A percentile compares a stretch with the other conserved stretches of the same genome.
Evolutionary conservation across 2,329 filamentous ascomycete genomes (phyloP).

Genomic region (Neophaeococcomyces mojaviensis): DNA sequence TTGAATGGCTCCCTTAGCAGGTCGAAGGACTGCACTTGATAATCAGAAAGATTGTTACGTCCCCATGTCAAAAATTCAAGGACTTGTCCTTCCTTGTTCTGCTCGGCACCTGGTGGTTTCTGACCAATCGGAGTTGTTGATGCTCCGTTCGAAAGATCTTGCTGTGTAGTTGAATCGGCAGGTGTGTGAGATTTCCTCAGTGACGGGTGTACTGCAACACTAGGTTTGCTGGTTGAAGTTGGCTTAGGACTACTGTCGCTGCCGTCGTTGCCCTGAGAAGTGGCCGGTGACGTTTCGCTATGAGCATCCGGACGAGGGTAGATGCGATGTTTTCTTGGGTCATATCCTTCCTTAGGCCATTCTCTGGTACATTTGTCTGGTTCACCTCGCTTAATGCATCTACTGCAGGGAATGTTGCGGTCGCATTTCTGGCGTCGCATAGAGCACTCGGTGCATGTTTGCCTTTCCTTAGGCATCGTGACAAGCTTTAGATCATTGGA

Average conservation of each 20-base stretch:
- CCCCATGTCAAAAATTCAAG: conserved; percentile 45
- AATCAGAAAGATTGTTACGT: conserved; percentile 25
- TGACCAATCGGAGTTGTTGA: conserved; percentile 1
- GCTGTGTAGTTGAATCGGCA: conserved; percentile 10
- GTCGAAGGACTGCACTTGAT: conserved; percentile 20
- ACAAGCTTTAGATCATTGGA: neutral
- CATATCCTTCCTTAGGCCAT: conserved; percentile 21
- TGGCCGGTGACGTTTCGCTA: neutral
- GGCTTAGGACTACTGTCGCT: neutral
- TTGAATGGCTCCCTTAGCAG: conserved; percentile 32
- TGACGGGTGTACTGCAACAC: conserved; percentile 11
- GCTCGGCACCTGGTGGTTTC: neutral
- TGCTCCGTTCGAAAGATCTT: neutral
- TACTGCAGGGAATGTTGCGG: conserved; percentile 34
- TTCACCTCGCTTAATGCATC: conserved; percentile 34
- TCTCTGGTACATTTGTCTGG: conserved; percentile 29
- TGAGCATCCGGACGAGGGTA: conserved; percentile 16
- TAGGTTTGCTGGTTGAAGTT: neutral
- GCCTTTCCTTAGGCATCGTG: conserved; percentile 14
- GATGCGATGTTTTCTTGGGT: conserved; percentile 21
- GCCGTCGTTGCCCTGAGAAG: neutral
- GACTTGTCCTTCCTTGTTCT: conserved; percentile 24
- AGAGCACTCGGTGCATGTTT: conserved; percentile 24
- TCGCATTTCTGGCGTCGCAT: conserved; percentile 29
- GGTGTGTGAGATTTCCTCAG: conserved; percentile 11